A percentile compares a stretch with the other conserved stretches of the same genome.
Evolutionary conservation across 805 yeast genomes (phyloP).

Genomic region (Yarrowia divulgata): DNA sequence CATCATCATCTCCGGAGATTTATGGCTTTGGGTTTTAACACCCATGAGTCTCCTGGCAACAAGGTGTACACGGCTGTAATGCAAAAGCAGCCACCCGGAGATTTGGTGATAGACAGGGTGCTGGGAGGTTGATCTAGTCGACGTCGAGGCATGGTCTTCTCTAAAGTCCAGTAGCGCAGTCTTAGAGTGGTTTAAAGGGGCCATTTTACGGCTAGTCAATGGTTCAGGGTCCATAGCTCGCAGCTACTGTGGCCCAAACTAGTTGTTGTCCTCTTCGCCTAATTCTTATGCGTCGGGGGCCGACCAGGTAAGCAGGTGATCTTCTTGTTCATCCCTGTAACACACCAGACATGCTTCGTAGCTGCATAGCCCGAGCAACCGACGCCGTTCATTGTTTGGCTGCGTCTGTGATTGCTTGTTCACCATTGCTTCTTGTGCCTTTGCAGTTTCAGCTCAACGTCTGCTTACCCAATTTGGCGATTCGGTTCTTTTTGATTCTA

Average conservation of each 20-base stretch:
- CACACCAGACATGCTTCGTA: not conserved
- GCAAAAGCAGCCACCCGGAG: not conserved
- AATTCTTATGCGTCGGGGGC: not conserved
- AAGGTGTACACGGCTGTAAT: not conserved
- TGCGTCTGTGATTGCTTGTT: not conserved
- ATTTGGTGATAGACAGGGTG: not conserved
- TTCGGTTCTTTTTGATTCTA: not conserved
- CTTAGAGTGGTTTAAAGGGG: too few species aligned
- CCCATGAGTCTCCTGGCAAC: not conserved
- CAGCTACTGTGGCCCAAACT: not conserved
- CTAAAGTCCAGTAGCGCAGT: too few species aligned
- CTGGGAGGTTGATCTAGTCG: too few species aligned
- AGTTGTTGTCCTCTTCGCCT: too few species aligned
- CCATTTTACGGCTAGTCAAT: too few species aligned
- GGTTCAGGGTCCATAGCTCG: not conserved
- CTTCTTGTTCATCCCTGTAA: not conserved
- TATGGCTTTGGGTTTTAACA: not conserved
- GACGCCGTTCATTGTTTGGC: not conserved
- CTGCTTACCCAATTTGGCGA: conserved; percentile 10
- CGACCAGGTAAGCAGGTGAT: conserved; percentile 2
- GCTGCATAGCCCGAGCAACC: not conserved
- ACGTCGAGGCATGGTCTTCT: too few species aligned
- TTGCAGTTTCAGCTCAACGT: not conserved
- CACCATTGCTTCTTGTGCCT: not conserved
- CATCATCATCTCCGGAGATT: not conserved